Percentiles rank a stretch among this genome's conserved stretches.
These are phyloP conservation scores for Penicillium sp. DNA, from an alignment of 2,329 filamentous ascomycete species.

Conservation along the genomic window DNA sequence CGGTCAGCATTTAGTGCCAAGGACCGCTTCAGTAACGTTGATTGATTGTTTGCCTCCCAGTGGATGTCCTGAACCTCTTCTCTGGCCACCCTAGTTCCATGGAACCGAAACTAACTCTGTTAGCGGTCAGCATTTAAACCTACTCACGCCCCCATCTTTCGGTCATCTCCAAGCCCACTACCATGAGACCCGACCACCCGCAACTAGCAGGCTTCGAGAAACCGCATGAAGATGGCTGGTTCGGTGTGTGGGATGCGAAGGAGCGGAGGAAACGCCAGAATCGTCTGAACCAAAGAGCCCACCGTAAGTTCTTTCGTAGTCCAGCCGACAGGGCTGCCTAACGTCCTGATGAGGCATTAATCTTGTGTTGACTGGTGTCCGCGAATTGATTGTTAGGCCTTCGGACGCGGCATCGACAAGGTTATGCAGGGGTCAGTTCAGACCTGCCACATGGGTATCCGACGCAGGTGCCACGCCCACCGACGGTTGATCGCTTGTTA, in stretches of 20 bases:
- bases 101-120: neutral
- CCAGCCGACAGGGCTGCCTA: neutral
- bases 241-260: slow-evolving; percentile 3
- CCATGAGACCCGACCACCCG: neutral
- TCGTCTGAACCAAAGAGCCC: slow-evolving; percentile 7
- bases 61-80: neutral
- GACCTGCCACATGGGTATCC: neutral
- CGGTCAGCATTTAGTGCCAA: neutral
- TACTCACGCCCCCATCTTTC: neutral
- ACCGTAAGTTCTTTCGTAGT: slow-evolving; percentile 1
- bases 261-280: slow-evolving; percentile 11
- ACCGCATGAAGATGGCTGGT: slow-evolving; percentile 4
- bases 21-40: neutral
- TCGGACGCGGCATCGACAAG: neutral
- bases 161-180: neutral
- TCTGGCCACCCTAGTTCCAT: neutral
- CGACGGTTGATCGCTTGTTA: neutral
- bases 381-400: neutral
- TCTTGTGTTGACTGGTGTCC: neutral
- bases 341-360: neutral
- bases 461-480: too few relatives aligned
- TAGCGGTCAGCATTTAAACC: neutral
- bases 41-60: neutral
- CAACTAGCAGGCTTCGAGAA: neutral
- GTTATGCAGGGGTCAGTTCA: neutral